Conservation (phyloP, 495 filamentous ascomycete genomes). For the Daldinia bambusicola region DNA sequence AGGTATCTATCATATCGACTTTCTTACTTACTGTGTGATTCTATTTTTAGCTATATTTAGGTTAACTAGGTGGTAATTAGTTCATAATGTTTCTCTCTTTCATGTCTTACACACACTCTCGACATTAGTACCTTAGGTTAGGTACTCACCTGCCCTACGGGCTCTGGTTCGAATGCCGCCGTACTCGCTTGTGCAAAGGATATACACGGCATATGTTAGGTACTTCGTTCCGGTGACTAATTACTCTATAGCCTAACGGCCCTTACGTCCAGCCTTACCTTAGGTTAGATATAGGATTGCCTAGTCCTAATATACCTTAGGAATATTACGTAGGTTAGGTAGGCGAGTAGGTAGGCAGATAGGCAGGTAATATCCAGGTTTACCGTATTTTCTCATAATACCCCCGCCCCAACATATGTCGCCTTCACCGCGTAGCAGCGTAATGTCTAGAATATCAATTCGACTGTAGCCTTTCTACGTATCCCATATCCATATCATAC, state of each 20-base stretch:
- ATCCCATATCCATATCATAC: neutral
- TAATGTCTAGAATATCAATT: neutral
- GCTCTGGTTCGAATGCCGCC: neutral
- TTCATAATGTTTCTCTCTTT: neutral
- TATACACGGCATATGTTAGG: neutral
- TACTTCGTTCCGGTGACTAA: neutral
- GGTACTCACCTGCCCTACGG: neutral
- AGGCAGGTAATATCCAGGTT: neutral
- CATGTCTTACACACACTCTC: neutral
- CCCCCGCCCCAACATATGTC: neutral
- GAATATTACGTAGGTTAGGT: too few species aligned
- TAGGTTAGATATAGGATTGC: too few species aligned
- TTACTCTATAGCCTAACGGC: neutral
- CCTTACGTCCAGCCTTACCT: neutral
- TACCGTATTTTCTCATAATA: neutral
- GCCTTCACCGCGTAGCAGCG: neutral
- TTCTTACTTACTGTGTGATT: neutral
- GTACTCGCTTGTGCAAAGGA: too few species aligned
- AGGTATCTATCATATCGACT: neutral
- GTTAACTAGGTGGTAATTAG: too few species aligned
- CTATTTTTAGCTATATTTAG: slow-evolving; percentile 5
- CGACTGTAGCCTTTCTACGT: neutral
- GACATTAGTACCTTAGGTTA: too few species aligned
- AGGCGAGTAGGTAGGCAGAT: too few species aligned
- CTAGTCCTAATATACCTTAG: too few species aligned